Evolutionary conservation across 2,329 filamentous ascomycete species (phyloP).

Genomic region (Pseudogymnoascus sp.): DNA sequence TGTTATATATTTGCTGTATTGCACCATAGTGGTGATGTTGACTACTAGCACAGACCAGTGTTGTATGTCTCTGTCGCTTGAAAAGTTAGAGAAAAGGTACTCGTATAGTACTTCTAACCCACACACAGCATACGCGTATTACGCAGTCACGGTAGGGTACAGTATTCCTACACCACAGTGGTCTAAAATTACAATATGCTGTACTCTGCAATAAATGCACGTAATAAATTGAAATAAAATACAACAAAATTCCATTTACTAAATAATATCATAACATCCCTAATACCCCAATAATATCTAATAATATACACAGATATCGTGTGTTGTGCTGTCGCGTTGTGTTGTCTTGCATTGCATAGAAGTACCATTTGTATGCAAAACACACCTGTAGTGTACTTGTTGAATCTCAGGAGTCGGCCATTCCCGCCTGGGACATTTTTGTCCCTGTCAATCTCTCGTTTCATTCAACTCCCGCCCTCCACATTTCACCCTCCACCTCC

Average conservation of each 20-base stretch:
- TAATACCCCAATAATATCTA: neutral
- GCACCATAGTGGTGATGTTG: neutral
- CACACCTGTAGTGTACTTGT: neutral
- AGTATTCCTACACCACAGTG: neutral
- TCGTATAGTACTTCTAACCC: neutral
- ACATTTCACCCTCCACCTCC: neutral
- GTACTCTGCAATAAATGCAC: neutral
- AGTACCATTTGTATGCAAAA: neutral
- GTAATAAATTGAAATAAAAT: neutral
- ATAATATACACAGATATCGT: neutral
- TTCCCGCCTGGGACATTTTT: conserved; percentile 3
- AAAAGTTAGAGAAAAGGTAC: neutral
- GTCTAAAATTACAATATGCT: neutral
- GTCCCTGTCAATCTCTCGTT: conserved; percentile 3
- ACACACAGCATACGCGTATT: neutral
- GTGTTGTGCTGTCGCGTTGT: neutral
- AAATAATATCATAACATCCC: neutral
- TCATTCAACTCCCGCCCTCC: neutral
- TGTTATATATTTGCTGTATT: neutral
- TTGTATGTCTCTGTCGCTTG: neutral
- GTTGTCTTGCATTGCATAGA: neutral
- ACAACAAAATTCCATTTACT: neutral
- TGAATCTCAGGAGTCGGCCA: conserved; percentile 3
- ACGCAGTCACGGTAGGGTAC: neutral
- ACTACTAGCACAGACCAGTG: neutral